These are phyloP conservation scores for Stephania japonica DNA, from an alignment of 164 flowering plant species.

Conservation along the genomic window DNA sequence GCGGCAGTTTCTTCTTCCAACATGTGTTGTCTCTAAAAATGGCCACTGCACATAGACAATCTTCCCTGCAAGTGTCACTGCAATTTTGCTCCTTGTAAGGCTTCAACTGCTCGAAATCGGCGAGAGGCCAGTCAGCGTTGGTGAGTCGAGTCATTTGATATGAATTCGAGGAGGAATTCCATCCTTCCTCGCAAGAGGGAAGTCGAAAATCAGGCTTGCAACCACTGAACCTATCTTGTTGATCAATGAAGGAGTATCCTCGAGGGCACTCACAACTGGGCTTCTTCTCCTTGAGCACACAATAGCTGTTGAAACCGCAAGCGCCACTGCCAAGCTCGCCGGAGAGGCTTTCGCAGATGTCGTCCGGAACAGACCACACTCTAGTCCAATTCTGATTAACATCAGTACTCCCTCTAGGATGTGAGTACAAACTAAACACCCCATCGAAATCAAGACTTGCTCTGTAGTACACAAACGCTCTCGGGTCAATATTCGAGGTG, in stretches of 20 bases:
- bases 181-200: conserved; percentile 13
- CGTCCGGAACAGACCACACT: conserved; percentile 17
- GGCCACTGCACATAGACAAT: conserved; percentile 36
- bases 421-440: conserved; percentile 28
- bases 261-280: conserved; percentile 36
- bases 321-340: conserved; percentile 26
- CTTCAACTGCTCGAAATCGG: conserved; percentile 20
- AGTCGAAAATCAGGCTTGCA: conserved; percentile 27
- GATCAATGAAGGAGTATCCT: conserved; percentile 34
- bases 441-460: conserved; percentile 43
- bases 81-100: conserved; percentile 18
- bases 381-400: conserved; percentile 3
- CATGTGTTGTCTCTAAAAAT: conserved; percentile 13
- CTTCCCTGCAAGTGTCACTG: conserved; percentile 26
- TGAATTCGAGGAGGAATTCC: neutral
- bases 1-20: conserved; percentile 43
- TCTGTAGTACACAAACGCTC: conserved; percentile 25
- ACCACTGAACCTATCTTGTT: conserved; percentile 18
- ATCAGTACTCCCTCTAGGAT: conserved; percentile 23
- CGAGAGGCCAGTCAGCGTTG: conserved; percentile 27
- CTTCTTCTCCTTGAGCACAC: conserved; percentile 19
- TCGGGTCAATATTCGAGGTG: neutral
- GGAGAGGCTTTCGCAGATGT: conserved; percentile 19
- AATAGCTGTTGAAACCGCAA: conserved; percentile 50
- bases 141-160: conserved; percentile 10